Evolutionary conservation across 139 green algal species (phyloP), one percentile per base, ranked within the genome.

Genomic region (Ettlia oleoabundans): DNA sequence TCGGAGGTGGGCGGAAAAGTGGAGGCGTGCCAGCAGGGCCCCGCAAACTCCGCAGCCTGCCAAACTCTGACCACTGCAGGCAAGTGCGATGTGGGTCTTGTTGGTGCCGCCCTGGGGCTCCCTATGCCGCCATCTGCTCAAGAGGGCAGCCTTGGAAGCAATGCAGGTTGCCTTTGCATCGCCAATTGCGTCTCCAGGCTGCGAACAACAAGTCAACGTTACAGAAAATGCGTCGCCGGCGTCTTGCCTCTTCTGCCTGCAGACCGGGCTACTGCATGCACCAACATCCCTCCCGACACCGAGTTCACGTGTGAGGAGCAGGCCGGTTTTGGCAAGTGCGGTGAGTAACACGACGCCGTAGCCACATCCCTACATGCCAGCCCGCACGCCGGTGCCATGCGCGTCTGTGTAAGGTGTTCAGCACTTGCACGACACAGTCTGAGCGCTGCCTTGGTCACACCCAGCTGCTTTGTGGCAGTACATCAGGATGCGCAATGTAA

Each of bases 311-410:
- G 84, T 71, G 13, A 41, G n/a, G 24, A 86, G 43, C 78, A 85
- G 65, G 71, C 70, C 22, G 38, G 67, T 13, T 83, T 85, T 28
- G 76, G 62, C 30, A 85, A 85, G 70, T 88, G 84, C 40, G 73
- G 73, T 80, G 73, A 80, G 73, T 67, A 15, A 10, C 47, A 24
- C 47, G 47, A 58, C 47, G 47, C 47, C 47, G 10, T 58, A 24
- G 47, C 47, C 10, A n/a, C n/a, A n/a, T n/a, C n/a, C 47, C 13
- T 58, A 58, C 47, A 24, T 58, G 47, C 47, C 15, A 24, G 10
- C 47, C 15, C 15, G 15, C 30, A 22, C 55, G 9, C 55, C 30
- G 55, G 18, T 65, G 55, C 21, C 30, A 32, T 65, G 28, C 21
- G 47, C 47, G 47, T 10, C 47, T 58, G 13, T 24, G n/a, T n/a